Evolutionary conservation across 257 asterid species (phyloP), one percentile per base, ranked within the genome.

Genomic region (Lavandula angustifolia): DNA sequence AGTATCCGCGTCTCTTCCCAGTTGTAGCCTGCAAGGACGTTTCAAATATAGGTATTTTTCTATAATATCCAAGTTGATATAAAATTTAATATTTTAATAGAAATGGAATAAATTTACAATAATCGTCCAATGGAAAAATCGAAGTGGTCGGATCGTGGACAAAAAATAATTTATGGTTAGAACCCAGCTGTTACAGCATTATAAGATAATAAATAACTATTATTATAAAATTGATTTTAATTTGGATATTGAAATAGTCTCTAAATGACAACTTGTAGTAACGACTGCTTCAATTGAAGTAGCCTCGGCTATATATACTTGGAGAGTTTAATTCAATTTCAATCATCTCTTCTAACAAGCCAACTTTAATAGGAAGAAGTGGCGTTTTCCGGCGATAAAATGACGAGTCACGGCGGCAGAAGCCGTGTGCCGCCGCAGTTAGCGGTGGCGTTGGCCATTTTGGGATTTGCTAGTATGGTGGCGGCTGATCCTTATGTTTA

Each of bases 401-500:
- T 87, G 95, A 70, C 62, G 67, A 64, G 18, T 14, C 66, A 5
- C 22, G 73, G 81, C 73, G 61, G 72, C 60, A 72, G 84, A 75
- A 84, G 85, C 57, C 71, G 78, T 18, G 56, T 68, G 66, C 12
- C 75, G 85, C 81, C 81, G 22, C 78, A 66, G 5, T 13, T 81
- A 4, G 8, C 81, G 7, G 76, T 72, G 85, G 85, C 84, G 62
- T 72, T 85, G 67, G 81, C 86, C 56, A 40, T 83, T n/a, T 69
- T 85, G 82, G 81, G 75, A 0, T 55, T 67, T 56, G 76, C 82
- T 31, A 63, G 32, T 18, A 3, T 76, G 29, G 91, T 76, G 41
- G 76, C 87, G 0, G 96, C 89, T 0, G 84, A 87, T 7, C 85
- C 87, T 41, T 79, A 69, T 7, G 47, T 54, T 1, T 78, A 74